These are phyloP conservation scores for Candida hungchunana DNA, from an alignment of 805 yeast species.

Conservation along the genomic window DNA sequence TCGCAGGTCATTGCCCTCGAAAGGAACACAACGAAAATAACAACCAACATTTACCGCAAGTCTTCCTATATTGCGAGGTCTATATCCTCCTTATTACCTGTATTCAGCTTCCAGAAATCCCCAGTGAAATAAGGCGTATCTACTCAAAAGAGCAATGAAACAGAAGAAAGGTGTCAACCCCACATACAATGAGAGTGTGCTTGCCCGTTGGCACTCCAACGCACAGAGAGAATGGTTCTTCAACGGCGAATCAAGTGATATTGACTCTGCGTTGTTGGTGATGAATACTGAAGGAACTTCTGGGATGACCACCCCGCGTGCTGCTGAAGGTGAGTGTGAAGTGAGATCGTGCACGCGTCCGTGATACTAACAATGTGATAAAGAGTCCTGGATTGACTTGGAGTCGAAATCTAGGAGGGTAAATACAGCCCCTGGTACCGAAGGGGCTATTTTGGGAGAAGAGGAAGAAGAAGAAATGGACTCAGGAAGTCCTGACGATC, in stretches of 20 bases:
- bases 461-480: conserved; percentile 1
- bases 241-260: conserved; percentile 1
- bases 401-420: not conserved
- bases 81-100: no score
- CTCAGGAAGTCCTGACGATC: conserved; percentile 1
- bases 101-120: no score
- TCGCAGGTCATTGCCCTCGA: no score
- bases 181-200: conserved; percentile 2
- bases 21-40: no score
- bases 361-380: not conserved
- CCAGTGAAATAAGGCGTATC: no score
- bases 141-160: not conserved
- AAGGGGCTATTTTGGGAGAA: no score
- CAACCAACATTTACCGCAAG: no score
- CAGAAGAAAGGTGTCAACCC: conserved; percentile 3
- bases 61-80: no score
- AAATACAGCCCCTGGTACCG: not conserved
- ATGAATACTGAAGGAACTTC: not conserved
- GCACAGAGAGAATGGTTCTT: conserved; percentile 6
- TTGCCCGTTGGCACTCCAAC: conserved; percentile 4
- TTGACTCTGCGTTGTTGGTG: conserved; percentile 1
- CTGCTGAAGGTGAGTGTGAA: conserved; percentile 8
- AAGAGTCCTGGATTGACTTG: conserved; percentile 16
- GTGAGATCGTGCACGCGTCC: not conserved
- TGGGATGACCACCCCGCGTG: conserved; percentile 2